Evolutionary conservation across 2,329 filamentous ascomycete genomes (phyloP), one percentile per base, ranked within the genome.

Genomic region (Neopestalotiopsis sp.): DNA sequence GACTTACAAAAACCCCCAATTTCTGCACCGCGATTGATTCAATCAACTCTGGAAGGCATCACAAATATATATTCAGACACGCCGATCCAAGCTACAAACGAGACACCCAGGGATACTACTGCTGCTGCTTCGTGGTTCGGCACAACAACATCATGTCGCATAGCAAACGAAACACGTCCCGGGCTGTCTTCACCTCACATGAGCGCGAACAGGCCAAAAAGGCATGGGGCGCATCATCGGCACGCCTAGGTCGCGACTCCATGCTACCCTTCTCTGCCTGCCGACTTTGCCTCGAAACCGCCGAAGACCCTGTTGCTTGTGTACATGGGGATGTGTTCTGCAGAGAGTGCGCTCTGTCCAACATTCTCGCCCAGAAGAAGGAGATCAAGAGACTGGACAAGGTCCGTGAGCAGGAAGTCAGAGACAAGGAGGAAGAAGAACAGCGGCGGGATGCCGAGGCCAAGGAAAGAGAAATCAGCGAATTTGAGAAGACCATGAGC

Each of bases 251-350:
- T 28, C 92, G 95, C 76, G 96, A 98, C 78, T 96, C 93, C 68
- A 98, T 97, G 80, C 89, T 98, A 12, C 91, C 94, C 4, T 97
- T 98, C 79, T 94, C 92, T 67, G 94, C 92, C 28, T 99, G 95
- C 83, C 89, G 91, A 67, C 86, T 99, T 34, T 99, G 95, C 77
- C 90, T 98, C 17, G 89, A 94, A 69, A 88, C 91, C 7, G 92
- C 95, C 24, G 89, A 91, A 38, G 89, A 94, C 61, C 95, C 96
- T 0, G 94, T 98, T 45, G 90, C 94, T 28, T 98, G 95, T 80
- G 84, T 88, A 2, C 88, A 91, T 72, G 95, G 95, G 70, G 95
- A 98, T 80, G 86, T 99, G 14, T 98, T 98, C 83, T 99, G 95
- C 80, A 91, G 94, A 74, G 96, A 98, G 83, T 99, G 95, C 82